Base-by-base conservation (phyloP, 2,329 filamentous ascomycete species). In the Aspergillus unguis region DNA sequence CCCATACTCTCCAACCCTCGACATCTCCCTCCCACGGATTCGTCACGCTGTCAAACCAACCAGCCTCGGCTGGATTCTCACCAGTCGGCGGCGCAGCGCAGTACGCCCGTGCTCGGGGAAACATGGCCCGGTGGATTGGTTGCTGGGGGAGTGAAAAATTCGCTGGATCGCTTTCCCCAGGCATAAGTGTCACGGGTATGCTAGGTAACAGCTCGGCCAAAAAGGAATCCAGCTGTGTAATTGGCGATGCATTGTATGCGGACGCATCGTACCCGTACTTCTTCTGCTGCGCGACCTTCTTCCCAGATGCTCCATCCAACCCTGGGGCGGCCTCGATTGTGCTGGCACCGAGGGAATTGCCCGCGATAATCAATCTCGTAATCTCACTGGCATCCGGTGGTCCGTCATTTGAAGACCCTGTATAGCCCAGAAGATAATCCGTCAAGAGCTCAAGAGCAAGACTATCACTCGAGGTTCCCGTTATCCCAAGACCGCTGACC, bases 191-290 rank as follows among this genome's bases (percentile, higher is more conserved):
- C 49, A 99, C 79, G 3, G 94, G 92, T 27, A 99, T 83, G 11
- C 86, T 88, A 1, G 92, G 91, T 3, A 99, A 82, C 9, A 99
- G 77, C 43, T 87, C 81, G 1, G 87, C 78, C 32, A 99, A 81
- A 69, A 96, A 94, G 5, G 82, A 80, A 74, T 99, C 94, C 32
- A 99, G 81, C 43, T 89, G 85, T 52, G 87, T 84, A 3, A 90
- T 91, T 0, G 94, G 94, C 1, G 87, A 78, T 1, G 92, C 80
- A 67, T 99, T 96, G 77, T 96, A 99, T 0, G 87, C 74, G 50
- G 86, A 85, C 52, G 89, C 85, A 70, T 99, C 94, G 75, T 97
- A 97, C 55, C 94, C 92, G 73, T 96, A 97, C 68, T 95, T 96
- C 70, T 90, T 95, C 46, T 79, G 73, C 1, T 65, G 62, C 55